phyloP scores from a whole-genome alignment of 2,329 filamentous ascomycete species.

The Penicillium sp. region DNA sequence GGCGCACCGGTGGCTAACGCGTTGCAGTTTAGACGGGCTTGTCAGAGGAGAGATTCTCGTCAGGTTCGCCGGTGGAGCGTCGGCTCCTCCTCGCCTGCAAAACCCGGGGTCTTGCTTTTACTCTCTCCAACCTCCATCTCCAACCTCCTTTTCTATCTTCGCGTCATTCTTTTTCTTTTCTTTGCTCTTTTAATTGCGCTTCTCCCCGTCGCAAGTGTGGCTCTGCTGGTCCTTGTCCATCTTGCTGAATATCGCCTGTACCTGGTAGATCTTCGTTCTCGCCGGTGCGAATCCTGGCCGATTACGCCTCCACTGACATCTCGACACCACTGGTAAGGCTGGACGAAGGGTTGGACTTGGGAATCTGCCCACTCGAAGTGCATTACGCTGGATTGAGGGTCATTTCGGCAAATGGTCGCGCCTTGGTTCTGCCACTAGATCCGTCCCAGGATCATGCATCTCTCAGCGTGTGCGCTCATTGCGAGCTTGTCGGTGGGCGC shows the following conservation, averaged over 20 bases:
- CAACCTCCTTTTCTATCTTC: constrained; percentile 3
- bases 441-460: constrained; percentile 34
- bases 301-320: background rate
- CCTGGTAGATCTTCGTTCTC: too few relatives aligned
- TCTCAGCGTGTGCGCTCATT: constrained; percentile 37
- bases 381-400: too few relatives aligned
- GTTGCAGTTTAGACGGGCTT: constrained; percentile 4
- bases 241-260: too few relatives aligned
- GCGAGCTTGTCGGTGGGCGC: constrained; percentile 34
- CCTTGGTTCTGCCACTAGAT: constrained; percentile 8
- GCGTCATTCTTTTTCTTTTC: constrained; percentile 1
- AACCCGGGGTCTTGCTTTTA: too few relatives aligned
- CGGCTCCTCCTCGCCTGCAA: too few relatives aligned
- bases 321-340: background rate
- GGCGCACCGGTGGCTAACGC: background rate
- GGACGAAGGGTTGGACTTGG: too few relatives aligned
- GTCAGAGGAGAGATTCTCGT: constrained; percentile 16
- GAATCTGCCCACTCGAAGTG: too few relatives aligned
- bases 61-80: constrained; percentile 1
- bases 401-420: too few relatives aligned
- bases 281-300: background rate
- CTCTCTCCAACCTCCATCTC: too few relatives aligned
- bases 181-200: too few relatives aligned
- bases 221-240: too few relatives aligned
- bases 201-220: too few relatives aligned